These are phyloP conservation scores for Talaromyces thailandensis DNA, from an alignment of 495 filamentous ascomycete species.

Conservation along the genomic window DNA sequence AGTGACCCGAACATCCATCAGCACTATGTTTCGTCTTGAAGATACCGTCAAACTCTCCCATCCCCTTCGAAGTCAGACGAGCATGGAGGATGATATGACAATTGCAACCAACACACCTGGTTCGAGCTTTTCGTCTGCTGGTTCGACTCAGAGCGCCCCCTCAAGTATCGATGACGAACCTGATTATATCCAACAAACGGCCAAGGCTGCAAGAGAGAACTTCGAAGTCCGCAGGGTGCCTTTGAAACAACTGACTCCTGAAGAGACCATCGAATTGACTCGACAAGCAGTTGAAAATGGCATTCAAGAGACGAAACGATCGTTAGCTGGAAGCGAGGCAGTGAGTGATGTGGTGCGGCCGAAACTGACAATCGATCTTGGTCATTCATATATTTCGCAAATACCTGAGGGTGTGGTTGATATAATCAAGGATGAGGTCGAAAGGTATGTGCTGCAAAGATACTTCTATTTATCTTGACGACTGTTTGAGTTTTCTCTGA, in stretches of 20 bases:
- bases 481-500: slow-evolving; percentile 5
- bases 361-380: slow-evolving; percentile 83
- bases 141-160: slow-evolving; percentile 12
- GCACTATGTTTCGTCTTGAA: slow-evolving; percentile 28
- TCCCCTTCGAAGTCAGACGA: slow-evolving; percentile 22
- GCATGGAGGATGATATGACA: slow-evolving; percentile 21
- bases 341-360: slow-evolving; percentile 61
- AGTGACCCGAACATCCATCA: background rate
- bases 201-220: slow-evolving; percentile 13
- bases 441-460: slow-evolving; percentile 51
- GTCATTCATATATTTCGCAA: slow-evolving; percentile 66
- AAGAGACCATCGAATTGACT: slow-evolving; percentile 48
- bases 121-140: slow-evolving; percentile 5
- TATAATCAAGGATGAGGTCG: slow-evolving; percentile 85
- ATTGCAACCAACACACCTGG: slow-evolving; percentile 2
- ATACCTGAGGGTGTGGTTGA: slow-evolving; percentile 87
- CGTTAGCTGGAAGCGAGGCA: slow-evolving; percentile 57
- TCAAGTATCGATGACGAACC: slow-evolving; percentile 23
- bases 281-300: slow-evolving; percentile 58
- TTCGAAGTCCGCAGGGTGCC: background rate
- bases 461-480: background rate
- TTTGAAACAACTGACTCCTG: slow-evolving; percentile 22
- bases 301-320: slow-evolving; percentile 57
- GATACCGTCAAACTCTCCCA: slow-evolving; percentile 29
- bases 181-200: slow-evolving; percentile 8